These are phyloP conservation scores for Lathyrus tuberosus DNA, from an alignment of 306 rosid genomes.

Conservation along the genomic window DNA sequence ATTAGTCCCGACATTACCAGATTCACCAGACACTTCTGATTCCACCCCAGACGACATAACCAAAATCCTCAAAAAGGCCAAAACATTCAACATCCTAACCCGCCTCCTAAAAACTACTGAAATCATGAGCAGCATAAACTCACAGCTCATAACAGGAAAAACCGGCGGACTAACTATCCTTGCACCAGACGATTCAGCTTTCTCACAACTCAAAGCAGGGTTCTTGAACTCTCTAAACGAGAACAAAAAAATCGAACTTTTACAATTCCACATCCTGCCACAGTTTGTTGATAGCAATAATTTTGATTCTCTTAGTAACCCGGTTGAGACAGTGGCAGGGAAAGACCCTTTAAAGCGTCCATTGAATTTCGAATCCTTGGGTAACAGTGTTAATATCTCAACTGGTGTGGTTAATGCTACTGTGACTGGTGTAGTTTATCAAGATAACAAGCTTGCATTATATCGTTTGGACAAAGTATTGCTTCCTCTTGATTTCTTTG, in stretches of 20 bases:
- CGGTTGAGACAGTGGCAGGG: constrained; percentile 47
- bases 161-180: constrained; percentile 38
- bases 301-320: constrained; percentile 46
- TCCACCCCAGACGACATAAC: constrained; percentile 44
- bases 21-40: constrained; percentile 11
- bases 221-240: constrained; percentile 41
- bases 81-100: constrained; percentile 31
- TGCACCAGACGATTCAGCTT: constrained; percentile 40
- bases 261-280: constrained; percentile 48
- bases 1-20: constrained; percentile 44
- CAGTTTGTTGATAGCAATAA: constrained; percentile 37
- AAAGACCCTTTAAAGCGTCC: constrained; percentile 44
- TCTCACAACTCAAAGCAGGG: constrained; percentile 44
- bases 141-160: constrained; percentile 40
- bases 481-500: constrained; percentile 55
- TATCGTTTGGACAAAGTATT: constrained; percentile 61
- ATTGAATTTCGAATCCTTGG: constrained; percentile 47
- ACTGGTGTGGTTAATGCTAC: constrained; percentile 63
- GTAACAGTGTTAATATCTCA: constrained; percentile 54
- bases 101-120: constrained; percentile 43
- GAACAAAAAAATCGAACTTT: constrained; percentile 42
- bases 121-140: constrained; percentile 40
- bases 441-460: constrained; percentile 57
- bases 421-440: constrained; percentile 49
- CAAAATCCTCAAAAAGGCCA: constrained; percentile 45